phyloP scores from a whole-genome alignment of 2,329 filamentous ascomycete genomes.

The Lachnellula suecica region DNA sequence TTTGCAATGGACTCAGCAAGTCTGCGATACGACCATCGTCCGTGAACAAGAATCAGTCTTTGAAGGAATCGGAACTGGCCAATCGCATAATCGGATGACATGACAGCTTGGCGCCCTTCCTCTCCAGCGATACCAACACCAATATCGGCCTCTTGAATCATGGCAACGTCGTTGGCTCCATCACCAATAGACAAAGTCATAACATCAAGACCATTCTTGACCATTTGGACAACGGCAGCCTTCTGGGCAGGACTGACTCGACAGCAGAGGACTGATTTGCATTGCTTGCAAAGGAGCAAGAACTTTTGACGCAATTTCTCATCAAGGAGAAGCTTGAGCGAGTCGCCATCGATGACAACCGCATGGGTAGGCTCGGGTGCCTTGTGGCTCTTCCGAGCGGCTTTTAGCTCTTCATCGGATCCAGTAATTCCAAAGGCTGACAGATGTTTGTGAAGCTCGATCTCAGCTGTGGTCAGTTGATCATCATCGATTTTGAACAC shows the following conservation, averaged over 20 bases:
- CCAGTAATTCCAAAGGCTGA: conserved; percentile 75
- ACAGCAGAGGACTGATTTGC: conserved; percentile 93
- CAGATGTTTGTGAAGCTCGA: conserved; percentile 73
- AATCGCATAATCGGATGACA: conserved; percentile 96
- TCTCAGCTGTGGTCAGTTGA: conserved; percentile 59
- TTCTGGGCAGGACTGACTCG: conserved; percentile 97
- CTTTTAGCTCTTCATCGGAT: conserved; percentile 78
- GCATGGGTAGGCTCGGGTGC: conserved; percentile 86
- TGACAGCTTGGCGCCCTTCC: conserved; percentile 88
- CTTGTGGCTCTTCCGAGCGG: conserved; percentile 79
- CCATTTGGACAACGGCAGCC: conserved; percentile 93
- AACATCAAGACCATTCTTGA: conserved; percentile 91
- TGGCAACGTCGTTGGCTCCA: conserved; percentile 93
- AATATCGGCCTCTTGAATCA: conserved; percentile 98
- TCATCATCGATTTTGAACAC: conserved; percentile 84
- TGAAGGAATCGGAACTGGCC: conserved; percentile 90
- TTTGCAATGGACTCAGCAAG: conserved; percentile 93
- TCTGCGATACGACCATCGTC: conserved; percentile 93
- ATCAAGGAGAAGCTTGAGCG: conserved; percentile 82
- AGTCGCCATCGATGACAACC: conserved; percentile 92
- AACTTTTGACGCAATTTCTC: conserved; percentile 88
- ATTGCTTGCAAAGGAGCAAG: conserved; percentile 92
- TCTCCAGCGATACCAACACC: conserved; percentile 93
- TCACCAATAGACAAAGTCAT: conserved; percentile 95
- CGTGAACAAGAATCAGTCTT: conserved; percentile 83